phyloP scores from a whole-genome alignment of 768 basidiomycete genomes.

The Pilatotrama ljubarskyi region DNA sequence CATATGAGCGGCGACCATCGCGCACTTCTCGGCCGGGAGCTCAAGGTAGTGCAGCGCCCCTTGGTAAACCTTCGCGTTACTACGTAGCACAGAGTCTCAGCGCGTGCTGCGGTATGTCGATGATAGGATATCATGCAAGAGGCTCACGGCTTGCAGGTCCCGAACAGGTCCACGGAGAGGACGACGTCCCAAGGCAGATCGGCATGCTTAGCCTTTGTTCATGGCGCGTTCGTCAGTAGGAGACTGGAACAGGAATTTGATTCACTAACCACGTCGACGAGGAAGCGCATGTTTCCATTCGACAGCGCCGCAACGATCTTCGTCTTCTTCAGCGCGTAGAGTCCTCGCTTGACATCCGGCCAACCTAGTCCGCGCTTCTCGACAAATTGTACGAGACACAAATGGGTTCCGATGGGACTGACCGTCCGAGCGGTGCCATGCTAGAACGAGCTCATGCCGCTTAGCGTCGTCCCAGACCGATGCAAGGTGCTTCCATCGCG shows the following conservation, averaged over 20 bases:
- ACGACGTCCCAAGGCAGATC: slow-evolving; percentile 62
- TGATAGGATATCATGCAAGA: background rate
- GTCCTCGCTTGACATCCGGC: slow-evolving; percentile 51
- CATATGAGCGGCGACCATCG: slow-evolving; percentile 65
- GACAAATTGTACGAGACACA: background rate
- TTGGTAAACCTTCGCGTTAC: slow-evolving; percentile 52
- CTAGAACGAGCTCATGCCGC: slow-evolving; percentile 44
- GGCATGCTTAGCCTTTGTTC: slow-evolving; percentile 56
- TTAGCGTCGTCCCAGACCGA: slow-evolving; percentile 44
- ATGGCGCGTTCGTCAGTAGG: background rate
- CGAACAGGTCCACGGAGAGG: slow-evolving; percentile 59
- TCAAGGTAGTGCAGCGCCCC: slow-evolving; percentile 51
- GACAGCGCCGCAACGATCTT: slow-evolving; percentile 53
- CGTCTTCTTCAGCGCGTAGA: slow-evolving; percentile 51
- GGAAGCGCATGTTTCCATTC: slow-evolving; percentile 61
- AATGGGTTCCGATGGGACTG: background rate
- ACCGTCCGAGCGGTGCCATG: slow-evolving; percentile 60
- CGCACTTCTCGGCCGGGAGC: slow-evolving; percentile 47
- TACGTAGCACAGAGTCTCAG: slow-evolving; percentile 20
- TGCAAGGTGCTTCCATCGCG: slow-evolving; percentile 51
- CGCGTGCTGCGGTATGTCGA: background rate
- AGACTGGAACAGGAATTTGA: too few species aligned
- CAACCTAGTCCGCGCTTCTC: slow-evolving; percentile 43
- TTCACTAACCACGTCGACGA: slow-evolving; percentile 54
- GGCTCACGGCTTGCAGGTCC: slow-evolving; percentile 62